phyloP scores from a whole-genome alignment of 2,329 filamentous ascomycete species.

The Allantophomopsis cytisporea region DNA sequence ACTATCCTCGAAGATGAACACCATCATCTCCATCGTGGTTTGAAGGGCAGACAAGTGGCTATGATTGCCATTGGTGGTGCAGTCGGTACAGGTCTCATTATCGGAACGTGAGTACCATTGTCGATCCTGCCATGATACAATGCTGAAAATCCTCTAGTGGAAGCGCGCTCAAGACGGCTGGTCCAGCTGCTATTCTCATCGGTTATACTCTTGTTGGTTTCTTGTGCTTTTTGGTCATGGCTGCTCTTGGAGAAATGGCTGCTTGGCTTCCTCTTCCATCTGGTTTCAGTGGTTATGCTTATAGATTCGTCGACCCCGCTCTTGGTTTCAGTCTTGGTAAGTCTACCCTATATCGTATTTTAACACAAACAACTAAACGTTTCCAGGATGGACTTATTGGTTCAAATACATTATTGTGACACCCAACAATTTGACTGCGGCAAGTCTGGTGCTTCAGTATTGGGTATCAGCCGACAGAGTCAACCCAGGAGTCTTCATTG shows the following conservation, averaged over 20 bases:
- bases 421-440: conserved; percentile 73
- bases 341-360: conserved; percentile 11
- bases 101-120: conserved; percentile 34
- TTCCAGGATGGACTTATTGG: conserved; percentile 13
- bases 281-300: conserved; percentile 72
- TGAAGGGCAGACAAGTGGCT: conserved; percentile 38
- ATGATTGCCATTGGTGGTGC: conserved; percentile 65
- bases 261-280: conserved; percentile 66
- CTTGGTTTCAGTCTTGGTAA: conserved; percentile 66
- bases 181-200: conserved; percentile 56
- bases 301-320: conserved; percentile 67
- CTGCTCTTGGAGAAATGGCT: conserved; percentile 72
- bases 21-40: conserved; percentile 30
- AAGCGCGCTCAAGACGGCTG: conserved; percentile 25
- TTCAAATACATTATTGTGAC: conserved; percentile 64
- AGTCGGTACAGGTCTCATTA: conserved; percentile 58
- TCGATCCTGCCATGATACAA: background rate
- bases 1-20: conserved; percentile 7
- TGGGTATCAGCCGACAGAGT: conserved; percentile 54
- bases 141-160: background rate
- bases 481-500: conserved; percentile 70
- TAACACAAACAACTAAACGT: background rate
- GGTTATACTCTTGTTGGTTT: conserved; percentile 57
- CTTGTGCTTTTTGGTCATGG: conserved; percentile 72
- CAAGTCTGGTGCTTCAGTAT: conserved; percentile 65